Conservation (phyloP, 306 rosid genomes). For the Gastrolobium villosum region DNA sequence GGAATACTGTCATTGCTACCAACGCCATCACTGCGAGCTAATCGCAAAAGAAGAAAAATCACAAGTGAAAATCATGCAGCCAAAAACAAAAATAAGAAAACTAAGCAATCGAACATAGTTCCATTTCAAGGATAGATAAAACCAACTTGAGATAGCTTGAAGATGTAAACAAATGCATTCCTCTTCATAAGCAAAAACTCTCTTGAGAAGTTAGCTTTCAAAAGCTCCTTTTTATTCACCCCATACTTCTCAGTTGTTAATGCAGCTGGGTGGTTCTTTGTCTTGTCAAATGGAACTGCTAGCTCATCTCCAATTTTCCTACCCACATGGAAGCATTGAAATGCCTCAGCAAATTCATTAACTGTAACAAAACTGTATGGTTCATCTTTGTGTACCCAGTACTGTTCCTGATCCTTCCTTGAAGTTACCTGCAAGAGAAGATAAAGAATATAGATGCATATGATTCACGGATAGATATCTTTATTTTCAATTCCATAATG, state of each 20-base stretch:
- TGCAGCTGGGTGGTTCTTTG: constrained; percentile 57
- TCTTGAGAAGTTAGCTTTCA: constrained; percentile 60
- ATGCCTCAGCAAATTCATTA: constrained; percentile 57
- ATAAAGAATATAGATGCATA: not conserved
- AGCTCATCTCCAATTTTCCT: constrained; percentile 49
- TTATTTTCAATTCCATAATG: not conserved
- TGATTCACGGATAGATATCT: not conserved
- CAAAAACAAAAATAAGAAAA: not conserved
- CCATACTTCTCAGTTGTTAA: constrained; percentile 53
- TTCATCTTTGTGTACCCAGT: constrained; percentile 51
- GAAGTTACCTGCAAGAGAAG: constrained; percentile 56
- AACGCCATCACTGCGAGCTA: constrained; percentile 53
- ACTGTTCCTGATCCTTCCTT: constrained; percentile 60
- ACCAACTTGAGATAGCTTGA: constrained; percentile 55
- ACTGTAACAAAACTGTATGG: constrained; percentile 53
- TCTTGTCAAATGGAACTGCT: constrained; percentile 56
- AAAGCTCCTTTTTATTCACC: constrained; percentile 48
- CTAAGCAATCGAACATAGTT: not conserved
- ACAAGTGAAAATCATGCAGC: constrained; percentile 6
- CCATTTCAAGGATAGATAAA: not conserved
- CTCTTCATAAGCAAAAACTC: constrained; percentile 62
- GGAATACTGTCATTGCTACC: constrained; percentile 50
- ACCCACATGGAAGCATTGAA: constrained; percentile 56
- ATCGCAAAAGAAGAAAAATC: not conserved
- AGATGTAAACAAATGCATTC: constrained; percentile 54